Conservation (phyloP, 371 early-diverging fungal species). For the Lichtheimia corymbifera region DNA sequence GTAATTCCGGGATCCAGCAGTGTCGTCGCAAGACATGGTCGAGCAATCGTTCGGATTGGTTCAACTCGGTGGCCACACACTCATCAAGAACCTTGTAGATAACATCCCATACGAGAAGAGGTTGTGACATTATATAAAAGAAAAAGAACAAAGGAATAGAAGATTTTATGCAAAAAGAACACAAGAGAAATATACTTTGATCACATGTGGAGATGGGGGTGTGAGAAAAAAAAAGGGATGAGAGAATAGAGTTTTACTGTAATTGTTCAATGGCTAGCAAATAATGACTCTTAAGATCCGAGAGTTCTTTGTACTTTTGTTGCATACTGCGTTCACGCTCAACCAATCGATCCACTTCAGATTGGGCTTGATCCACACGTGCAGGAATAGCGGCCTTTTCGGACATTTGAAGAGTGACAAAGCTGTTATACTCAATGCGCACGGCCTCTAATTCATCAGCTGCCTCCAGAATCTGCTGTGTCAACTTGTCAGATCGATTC, state of each 20-base stretch:
- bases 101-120: slow-evolving; percentile 11
- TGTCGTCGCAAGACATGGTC: neutral
- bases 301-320: slow-evolving; percentile 67
- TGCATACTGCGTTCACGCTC: slow-evolving; percentile 72
- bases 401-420: slow-evolving; percentile 50
- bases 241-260: neutral
- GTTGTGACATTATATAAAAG: no score
- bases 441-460: slow-evolving; percentile 69
- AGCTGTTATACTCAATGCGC: slow-evolving; percentile 66
- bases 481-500: slow-evolving; percentile 60
- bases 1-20: slow-evolving; percentile 2
- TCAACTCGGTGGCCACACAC: slow-evolving; percentile 2
- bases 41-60: neutral
- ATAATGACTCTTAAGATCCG: slow-evolving; percentile 44
- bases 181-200: no score
- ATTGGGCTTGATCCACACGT: slow-evolving; percentile 66
- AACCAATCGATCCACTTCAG: slow-evolving; percentile 65
- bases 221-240: no score
- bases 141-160: no score
- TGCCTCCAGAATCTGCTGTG: slow-evolving; percentile 58
- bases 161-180: no score
- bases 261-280: slow-evolving; percentile 13
- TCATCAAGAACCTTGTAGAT: slow-evolving; percentile 13
- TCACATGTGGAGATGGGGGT: no score
- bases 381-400: slow-evolving; percentile 70